Conservation (phyloP, 192 early-diverging fungal species). For the Chytriomyces sp. region DNA sequence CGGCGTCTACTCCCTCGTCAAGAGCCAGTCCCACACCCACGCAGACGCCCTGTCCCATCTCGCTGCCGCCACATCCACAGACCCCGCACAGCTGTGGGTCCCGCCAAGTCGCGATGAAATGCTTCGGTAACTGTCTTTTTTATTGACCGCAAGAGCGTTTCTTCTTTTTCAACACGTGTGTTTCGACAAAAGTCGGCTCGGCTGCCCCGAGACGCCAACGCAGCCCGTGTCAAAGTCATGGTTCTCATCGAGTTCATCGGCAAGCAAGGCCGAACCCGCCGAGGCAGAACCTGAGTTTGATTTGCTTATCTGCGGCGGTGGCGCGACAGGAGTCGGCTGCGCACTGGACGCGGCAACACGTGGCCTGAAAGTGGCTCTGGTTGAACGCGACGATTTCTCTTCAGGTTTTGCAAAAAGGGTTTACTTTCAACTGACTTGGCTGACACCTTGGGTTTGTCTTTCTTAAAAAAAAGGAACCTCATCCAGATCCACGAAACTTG, state of each 20-base stretch:
- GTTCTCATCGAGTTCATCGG: neutral
- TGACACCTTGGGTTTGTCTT: neutral
- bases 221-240: too few relatives aligned
- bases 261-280: neutral
- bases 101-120: neutral
- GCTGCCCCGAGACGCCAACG: neutral
- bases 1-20: neutral
- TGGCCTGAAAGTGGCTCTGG: slow-evolving; percentile 89
- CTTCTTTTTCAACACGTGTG: neutral
- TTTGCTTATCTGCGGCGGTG: slow-evolving; percentile 90
- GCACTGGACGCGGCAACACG: slow-evolving; percentile 93
- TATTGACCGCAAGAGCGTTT: neutral
- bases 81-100: slow-evolving; percentile 1
- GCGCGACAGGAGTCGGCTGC: slow-evolving; percentile 92
- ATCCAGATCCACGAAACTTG: slow-evolving; percentile 91
- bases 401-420: slow-evolving; percentile 63
- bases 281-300: slow-evolving; percentile 64
- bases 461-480: slow-evolving; percentile 70
- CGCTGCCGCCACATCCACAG: neutral
- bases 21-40: neutral
- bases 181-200: neutral
- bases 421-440: too few relatives aligned
- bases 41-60: neutral
- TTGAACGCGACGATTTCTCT: slow-evolving; percentile 95
- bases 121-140: neutral